Evolutionary conservation across 441 rosid genomes (phyloP), one percentile per base, ranked within the genome.

Genomic region (Lepidium campestre): DNA sequence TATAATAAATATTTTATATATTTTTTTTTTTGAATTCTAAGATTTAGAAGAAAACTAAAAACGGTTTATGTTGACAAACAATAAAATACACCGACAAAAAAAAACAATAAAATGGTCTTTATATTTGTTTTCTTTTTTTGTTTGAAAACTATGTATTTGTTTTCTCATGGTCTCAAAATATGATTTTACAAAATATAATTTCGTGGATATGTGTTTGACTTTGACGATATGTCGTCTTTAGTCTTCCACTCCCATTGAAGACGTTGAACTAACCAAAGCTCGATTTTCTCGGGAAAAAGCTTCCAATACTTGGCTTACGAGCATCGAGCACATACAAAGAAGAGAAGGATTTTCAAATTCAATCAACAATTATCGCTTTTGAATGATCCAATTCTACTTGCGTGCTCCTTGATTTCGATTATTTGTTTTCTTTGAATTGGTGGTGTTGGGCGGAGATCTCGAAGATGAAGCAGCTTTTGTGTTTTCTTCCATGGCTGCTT

Each of bases 401-500:
- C 56, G 35, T 23, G 29, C 59, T 35, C 35, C 7, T 19, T 32
- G n/a, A 7, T 6, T 8, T 61, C 2, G 58, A 17, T 48, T 18
- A 23, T n/a, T 12, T 9, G 2, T 39, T 41, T 58, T 6, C 7
- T 29, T 40, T 20, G 12, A 29, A 13, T 66, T 56, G 37, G 29
- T 59, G 6, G 15, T 19, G 55, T 27, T 59, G 45, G 50, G 31
- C 70, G 74, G 77, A 74, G 77, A 74, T 74, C 66, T 68, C 77
- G 22, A 68, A 49, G 77, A 74, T 74, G 77, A 68, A 67, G 72
- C 62, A 46, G 31, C 53, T 72, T 35, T 63, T 85, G n/a, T 85
- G 92, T 79, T 72, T 82, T 65, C 44, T 80, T 41, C 41, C 85
- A 9, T 41, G 75, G 63, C 75, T 71, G 12, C 58, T 71, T 47